phyloP scores from a whole-genome alignment of 148 eudicot genomes.

The Cornus suecica region DNA sequence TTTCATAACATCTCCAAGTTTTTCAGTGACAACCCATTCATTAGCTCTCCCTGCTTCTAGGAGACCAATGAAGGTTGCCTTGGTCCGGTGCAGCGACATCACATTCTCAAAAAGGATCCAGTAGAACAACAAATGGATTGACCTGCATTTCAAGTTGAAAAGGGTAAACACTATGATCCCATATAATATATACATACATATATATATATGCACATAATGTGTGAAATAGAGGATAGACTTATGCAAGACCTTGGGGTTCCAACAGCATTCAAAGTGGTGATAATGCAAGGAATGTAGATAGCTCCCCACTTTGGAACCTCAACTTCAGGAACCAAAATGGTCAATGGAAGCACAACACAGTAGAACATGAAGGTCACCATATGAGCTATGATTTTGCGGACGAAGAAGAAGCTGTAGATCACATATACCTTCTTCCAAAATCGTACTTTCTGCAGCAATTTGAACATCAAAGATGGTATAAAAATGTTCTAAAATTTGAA shows the following conservation, averaged over 20 bases:
- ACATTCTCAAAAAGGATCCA: constrained; percentile 98
- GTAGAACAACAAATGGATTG: constrained; percentile 81
- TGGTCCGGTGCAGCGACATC: constrained; percentile 93
- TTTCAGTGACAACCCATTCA: constrained; percentile 99
- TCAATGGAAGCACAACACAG: constrained; percentile 73
- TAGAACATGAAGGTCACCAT: constrained; percentile 87
- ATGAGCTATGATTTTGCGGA: constrained; percentile 85
- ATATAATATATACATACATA: too few relatives aligned
- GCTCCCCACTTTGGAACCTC: constrained; percentile 90
- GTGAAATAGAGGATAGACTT: background rate
- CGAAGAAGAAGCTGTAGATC: constrained; percentile 95
- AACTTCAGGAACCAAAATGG: constrained; percentile 77
- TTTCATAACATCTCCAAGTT: constrained; percentile 81
- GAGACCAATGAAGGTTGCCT: constrained; percentile 89
- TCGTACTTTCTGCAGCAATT: constrained; percentile 61
- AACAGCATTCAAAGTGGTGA: constrained; percentile 81
- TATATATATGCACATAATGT: background rate
- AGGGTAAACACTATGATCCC: background rate
- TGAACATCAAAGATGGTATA: background rate
- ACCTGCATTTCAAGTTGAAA: constrained; percentile 41
- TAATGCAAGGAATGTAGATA: constrained; percentile 79
- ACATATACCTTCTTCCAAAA: constrained; percentile 87
- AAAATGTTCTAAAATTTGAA: background rate
- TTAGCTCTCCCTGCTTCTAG: constrained; percentile 83
- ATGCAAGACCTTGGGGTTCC: constrained; percentile 80